Evolutionary conservation across 1,139 yeast species (phyloP), one percentile per base, ranked within the genome.

Genomic region (Geotrichum armillariae): DNA sequence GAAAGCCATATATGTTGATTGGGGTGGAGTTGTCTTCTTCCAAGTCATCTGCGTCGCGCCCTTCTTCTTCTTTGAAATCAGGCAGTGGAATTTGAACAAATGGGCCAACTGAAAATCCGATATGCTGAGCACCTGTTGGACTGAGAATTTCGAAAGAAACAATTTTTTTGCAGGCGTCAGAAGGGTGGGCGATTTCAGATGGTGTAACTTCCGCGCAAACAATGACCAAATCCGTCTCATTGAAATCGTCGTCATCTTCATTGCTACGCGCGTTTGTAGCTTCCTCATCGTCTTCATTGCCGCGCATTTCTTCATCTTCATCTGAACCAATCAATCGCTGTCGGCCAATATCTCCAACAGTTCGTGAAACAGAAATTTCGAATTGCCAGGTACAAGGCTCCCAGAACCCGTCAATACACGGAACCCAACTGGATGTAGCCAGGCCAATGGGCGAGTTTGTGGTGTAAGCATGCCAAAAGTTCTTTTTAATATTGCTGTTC

Each of bases 31-130:
- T 61, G 40, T 66, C 66, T 4, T 67, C 71, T 11, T 61, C 64
- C 33, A 63, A 67, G 43, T 72, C 74, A 12, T 67, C 65, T 3
- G 62, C 65, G n/a, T 70, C 74, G 1, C 64, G 58, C n/a, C 65
- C 63, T 41, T 68, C 67, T 11, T 68, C 69, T 5, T 62, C 65
- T 32, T 62, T 68, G 34, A 74, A 75, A 18, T 65, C 64, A 2
- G 64, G 66, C 38, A 81, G 66, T 16, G 79, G 78, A 36, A 77
- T 75, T 55, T 73, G 75, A 34, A 82, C 82, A 66, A 93, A 94
- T 4, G 96, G 84, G 0, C 99, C 99, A 1, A 89, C 78, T 0
- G 96, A 91, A 84, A 96, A 93, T 0, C 98, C 98, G n/a, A 94
- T 76, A 66, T 91, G 97, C 58, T 91, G 97, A 0, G 99, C 90